Evolutionary conservation across 2,329 filamentous ascomycete species (phyloP).

Genomic region (Mollisia scopiformis): DNA sequence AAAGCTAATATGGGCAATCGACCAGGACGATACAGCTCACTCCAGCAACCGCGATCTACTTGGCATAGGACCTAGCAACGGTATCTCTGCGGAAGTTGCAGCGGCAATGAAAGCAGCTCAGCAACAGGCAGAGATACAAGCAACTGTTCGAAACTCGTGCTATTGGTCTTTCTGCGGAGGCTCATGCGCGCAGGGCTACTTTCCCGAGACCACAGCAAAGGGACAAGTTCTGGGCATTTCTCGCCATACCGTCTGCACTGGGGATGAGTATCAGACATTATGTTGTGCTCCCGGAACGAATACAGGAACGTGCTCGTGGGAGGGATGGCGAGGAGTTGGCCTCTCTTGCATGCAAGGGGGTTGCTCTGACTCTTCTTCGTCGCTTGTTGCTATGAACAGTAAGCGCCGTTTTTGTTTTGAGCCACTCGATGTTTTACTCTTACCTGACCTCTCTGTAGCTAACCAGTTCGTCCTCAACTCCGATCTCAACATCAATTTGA

Average conservation of each 20-base stretch:
- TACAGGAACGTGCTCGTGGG: constrained; percentile 37
- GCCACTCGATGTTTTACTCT: neutral
- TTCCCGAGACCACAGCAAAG: constrained; percentile 16
- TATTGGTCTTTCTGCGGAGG: constrained; percentile 23
- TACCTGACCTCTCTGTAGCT: neutral
- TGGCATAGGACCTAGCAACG: constrained; percentile 19
- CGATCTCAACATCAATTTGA: constrained; percentile 30
- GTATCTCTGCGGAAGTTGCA: neutral
- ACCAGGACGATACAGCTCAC: neutral
- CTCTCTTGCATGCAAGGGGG: neutral
- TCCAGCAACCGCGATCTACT: constrained; percentile 10
- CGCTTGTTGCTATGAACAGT: constrained; percentile 33
- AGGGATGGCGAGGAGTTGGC: constrained; percentile 33
- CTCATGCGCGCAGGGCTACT: constrained; percentile 6
- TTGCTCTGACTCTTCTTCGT: neutral
- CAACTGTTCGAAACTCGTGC: constrained; percentile 10
- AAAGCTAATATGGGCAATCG: constrained; percentile 36
- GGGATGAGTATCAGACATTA: constrained; percentile 20
- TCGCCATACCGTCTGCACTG: constrained; percentile 15
- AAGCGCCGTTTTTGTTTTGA: neutral
- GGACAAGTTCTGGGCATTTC: constrained; percentile 13
- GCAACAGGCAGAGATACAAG: constrained; percentile 8
- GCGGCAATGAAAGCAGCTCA: neutral
- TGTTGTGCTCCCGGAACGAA: constrained; percentile 32
- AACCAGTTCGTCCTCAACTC: neutral